A percentile compares a stretch with the other conserved stretches of the same genome.
Conservation (phyloP, 2,329 filamentous ascomycete genomes). For the Claviceps fusiformis region DNA sequence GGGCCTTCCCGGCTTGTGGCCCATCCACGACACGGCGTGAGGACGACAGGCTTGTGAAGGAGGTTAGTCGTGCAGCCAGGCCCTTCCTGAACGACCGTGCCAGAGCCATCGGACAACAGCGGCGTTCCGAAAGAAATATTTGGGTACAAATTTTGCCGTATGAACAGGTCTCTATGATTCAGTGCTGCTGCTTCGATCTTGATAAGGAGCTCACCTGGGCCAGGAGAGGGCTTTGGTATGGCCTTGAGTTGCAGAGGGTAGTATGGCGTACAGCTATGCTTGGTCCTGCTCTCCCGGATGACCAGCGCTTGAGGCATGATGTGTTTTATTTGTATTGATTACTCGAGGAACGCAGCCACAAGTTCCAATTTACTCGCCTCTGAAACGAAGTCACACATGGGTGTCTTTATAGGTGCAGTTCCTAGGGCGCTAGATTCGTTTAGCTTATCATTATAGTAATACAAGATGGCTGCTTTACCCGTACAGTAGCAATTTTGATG, state of each 20-base stretch:
- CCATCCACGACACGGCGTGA: slow-evolving; percentile 74
- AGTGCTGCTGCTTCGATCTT: slow-evolving; percentile 67
- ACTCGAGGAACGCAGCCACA: background rate
- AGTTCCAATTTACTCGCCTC: background rate
- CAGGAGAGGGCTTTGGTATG: slow-evolving; percentile 24
- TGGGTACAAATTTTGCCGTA: slow-evolving; percentile 84
- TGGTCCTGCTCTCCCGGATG: background rate
- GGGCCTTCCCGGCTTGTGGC: slow-evolving; percentile 56
- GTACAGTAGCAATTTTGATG: too few species aligned
- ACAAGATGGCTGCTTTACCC: too few species aligned
- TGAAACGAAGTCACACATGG: background rate
- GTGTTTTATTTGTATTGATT: background rate
- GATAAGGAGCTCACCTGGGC: slow-evolving; percentile 57
- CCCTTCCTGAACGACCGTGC: slow-evolving; percentile 54
- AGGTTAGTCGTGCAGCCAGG: slow-evolving; percentile 21
- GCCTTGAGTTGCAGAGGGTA: slow-evolving; percentile 3
- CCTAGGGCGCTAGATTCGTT: too few species aligned
- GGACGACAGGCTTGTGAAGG: slow-evolving; percentile 55
- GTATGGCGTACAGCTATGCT: background rate
- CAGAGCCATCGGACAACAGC: slow-evolving; percentile 71
- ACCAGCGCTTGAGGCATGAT: slow-evolving; percentile 3
- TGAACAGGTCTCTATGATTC: slow-evolving; percentile 91
- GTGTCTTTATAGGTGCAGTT: background rate
- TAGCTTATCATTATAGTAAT: too few species aligned
- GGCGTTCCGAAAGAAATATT: slow-evolving; percentile 66